Base-by-base conservation (phyloP, 441 rosid species). In the Gossypium aridum region DNA sequence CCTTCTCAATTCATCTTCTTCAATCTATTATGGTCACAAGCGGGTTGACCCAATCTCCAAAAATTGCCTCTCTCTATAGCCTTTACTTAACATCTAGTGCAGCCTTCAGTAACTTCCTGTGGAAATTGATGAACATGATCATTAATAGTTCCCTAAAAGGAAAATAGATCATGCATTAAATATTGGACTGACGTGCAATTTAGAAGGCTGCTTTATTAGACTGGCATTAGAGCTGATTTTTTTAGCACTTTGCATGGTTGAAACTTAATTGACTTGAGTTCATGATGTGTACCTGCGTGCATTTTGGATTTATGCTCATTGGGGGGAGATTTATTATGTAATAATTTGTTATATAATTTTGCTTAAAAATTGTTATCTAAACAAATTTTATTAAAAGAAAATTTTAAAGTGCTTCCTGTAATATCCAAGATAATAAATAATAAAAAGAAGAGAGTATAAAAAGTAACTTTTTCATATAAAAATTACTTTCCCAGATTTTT, bases 21-120 rank as follows among this genome's bases (percentile, higher is more conserved):
- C 51, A n/a, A 64, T 64, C 25, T 17, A 37, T 10, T 8, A 64
- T 10, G 13, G 25, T 43, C 31, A 43, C 19, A 47, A 66, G 55
- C 56, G n/a, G 37, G 34, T 45, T 45, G 56, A 13, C 20, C 71
- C 56, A 43, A 45, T 45, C n/a, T n/a, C n/a, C 53, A 13, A 66
- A 66, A 66, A 66, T 66, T 66, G 57, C 71, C 22, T 47, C 37
- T 64, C 45, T 55, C 64, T 61, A 9, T 67, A 45, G 19, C 12
- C 57, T 67, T 65, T 23, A 1, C 70, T 22, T 13, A 22, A 13
- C 20, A 45, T 66, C 71, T n/a, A 2, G 9, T 66, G 45, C 37
- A 13, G 51, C 39, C n/a, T 37, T 64, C n/a, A 34, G 9, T 17
- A 17, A 9, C 7, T 34, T 64, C 25, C 51, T 7, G 39, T 64